Base-by-base conservation (phyloP, 306 rosid genomes). In the Oxytropis ochrocephala region DNA sequence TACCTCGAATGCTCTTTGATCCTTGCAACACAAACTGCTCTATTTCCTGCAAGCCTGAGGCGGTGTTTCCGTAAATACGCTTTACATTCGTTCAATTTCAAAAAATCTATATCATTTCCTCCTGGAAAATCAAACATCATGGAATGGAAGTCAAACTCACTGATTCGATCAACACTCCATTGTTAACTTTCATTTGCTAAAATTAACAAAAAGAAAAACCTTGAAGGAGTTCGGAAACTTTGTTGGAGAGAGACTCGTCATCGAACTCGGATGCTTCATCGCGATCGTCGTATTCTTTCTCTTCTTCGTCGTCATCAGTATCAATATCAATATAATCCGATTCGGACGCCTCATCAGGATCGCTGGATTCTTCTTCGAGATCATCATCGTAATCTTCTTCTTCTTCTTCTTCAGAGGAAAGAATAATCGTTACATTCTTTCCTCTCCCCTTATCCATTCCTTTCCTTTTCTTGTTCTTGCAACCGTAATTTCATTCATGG, bases 1-100 rank as follows among this genome's bases (percentile, higher is more conserved):
- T 73, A 82, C 96, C 96, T 86, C 90, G 83, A 80, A 48, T 90
- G 95, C 42, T 87, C 96, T 70, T 35, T 35, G 7, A 90, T 78
- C 80, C 96, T 82, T 16, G 82, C 84, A 10, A 84, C 62, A 59
- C 95, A 90, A 56, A 84, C 79, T 0, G 78, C 71, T 77, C 87
- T 87, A 24, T 72, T 85, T 61, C 95, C 96, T 5, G 86, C 76
- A 11, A 90, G 62, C 70, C 94, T 82, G 52, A 87, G 86, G 39
- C 88, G 85, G 16, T 84, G 74, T 74, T 71, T 75, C 72, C 91
- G 83, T 47, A 87, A 73, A 82, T 87, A 90, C 12, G 83, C 87
- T 82, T 90, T 87, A 83, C 96, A 85, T 53, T 80, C 82, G 59
- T 74, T 70, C 24, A 87, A 81, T 73, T 62, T 80, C 80, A 87